Conservation (phyloP, 2,329 filamentous ascomycete genomes). For the Leptodontidium sp. region DNA sequence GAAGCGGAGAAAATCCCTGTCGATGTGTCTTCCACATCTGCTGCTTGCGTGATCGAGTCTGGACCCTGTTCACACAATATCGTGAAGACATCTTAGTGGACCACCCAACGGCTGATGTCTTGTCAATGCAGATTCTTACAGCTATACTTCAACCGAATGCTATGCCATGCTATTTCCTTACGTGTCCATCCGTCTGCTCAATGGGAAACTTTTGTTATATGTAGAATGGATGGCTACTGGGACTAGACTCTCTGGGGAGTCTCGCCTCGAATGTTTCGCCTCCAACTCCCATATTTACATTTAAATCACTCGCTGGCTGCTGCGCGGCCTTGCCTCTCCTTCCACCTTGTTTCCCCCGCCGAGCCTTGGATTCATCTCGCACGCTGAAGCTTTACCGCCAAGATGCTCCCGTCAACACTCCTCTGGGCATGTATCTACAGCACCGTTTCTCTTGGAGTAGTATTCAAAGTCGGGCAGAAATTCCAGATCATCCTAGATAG, state of each 20-base stretch:
- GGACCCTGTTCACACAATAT: constrained; percentile 27
- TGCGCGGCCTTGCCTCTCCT: neutral
- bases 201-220: constrained; percentile 19
- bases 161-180: constrained; percentile 47
- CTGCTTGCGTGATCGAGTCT: constrained; percentile 32
- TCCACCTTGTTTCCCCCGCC: neutral
- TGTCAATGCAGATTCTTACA: constrained; percentile 30
- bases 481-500: constrained; percentile 33
- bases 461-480: constrained; percentile 32
- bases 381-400: constrained; percentile 12
- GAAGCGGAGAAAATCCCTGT: constrained; percentile 9
- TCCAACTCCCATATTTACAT: constrained; percentile 1
- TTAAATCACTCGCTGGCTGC: constrained; percentile 6
- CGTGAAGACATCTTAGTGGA: constrained; percentile 29
- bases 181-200: constrained; percentile 21
- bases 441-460: constrained; percentile 16
- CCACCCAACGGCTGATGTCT: constrained; percentile 34
- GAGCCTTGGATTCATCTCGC: neutral
- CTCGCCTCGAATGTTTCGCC: neutral
- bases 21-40: constrained; percentile 6
- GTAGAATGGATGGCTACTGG: constrained; percentile 18
- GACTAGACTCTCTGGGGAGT: neutral
- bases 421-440: constrained; percentile 24
- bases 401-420: constrained; percentile 26
- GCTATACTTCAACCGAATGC: constrained; percentile 49